Evolutionary conservation across 108 stramenopile species (phyloP).

Genomic region (Fragilaria radians): DNA sequence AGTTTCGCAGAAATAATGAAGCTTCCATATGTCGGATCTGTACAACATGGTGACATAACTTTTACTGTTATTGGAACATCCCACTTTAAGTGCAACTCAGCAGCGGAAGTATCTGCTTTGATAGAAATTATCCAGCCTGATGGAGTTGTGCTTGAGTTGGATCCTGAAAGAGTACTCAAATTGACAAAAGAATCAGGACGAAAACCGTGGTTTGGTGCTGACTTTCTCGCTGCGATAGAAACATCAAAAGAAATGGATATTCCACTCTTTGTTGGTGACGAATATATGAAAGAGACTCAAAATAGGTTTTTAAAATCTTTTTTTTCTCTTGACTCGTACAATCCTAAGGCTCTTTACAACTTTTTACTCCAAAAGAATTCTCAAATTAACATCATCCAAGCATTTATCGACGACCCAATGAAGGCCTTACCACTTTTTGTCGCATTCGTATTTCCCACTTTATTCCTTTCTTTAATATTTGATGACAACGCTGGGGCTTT

Average conservation of each 20-base stretch:
- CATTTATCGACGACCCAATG: conserved; percentile 36
- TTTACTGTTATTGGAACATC: conserved; percentile 46
- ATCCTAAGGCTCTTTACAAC: conserved; percentile 17
- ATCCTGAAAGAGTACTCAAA: conserved; percentile 42
- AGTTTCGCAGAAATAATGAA: not conserved
- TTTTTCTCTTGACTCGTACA: conserved; percentile 26
- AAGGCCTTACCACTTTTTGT: conserved; percentile 34
- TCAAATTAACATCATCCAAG: conserved; percentile 21
- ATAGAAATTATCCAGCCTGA: conserved; percentile 33
- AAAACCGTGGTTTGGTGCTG: conserved; percentile 36
- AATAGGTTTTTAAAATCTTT: conserved; percentile 17
- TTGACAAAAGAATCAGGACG: conserved; percentile 31
- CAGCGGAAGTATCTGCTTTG: conserved; percentile 33
- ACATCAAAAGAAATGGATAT: conserved; percentile 37
- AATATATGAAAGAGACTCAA: conserved; percentile 39
- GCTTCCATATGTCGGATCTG: not conserved
- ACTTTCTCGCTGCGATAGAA: conserved; percentile 40
- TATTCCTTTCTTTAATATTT: conserved; percentile 19
- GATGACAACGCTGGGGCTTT: conserved; percentile 4
- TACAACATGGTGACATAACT: not conserved
- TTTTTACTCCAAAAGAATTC: conserved; percentile 15
- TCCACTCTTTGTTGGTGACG: conserved; percentile 48
- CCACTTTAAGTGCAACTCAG: conserved; percentile 42
- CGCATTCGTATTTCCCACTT: conserved; percentile 22
- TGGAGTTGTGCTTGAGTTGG: conserved; percentile 45